Evolutionary conservation across 75 land plant genomes (phyloP).

Genomic region (Cunninghamia lanceolata): DNA sequence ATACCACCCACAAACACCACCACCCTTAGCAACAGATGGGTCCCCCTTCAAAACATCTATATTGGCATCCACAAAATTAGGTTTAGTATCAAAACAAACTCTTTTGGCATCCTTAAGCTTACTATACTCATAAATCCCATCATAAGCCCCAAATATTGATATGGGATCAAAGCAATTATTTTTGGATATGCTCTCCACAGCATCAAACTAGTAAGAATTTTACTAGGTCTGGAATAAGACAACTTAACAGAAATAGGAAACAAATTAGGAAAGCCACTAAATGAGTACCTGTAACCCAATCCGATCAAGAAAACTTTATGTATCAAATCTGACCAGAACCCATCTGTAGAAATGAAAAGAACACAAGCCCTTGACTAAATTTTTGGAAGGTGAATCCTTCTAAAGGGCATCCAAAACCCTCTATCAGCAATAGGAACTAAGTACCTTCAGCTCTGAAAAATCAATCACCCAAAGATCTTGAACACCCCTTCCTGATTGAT

Average conservation of each 20-base stretch:
- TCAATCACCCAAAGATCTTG: neutral
- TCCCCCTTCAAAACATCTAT: conserved; percentile 2
- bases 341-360: neutral
- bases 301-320: neutral
- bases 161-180: conserved; percentile 25
- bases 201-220: neutral
- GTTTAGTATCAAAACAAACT: neutral
- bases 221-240: neutral
- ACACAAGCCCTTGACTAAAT: neutral
- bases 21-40: neutral
- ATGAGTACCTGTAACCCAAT: neutral
- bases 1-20: conserved; percentile 7
- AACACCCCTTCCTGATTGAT: neutral
- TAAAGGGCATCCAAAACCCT: neutral
- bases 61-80: conserved; percentile 11
- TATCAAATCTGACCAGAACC: neutral
- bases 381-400: neutral
- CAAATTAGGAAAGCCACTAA: neutral
- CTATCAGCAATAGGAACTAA: neutral
- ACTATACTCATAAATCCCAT: conserved; percentile 22
- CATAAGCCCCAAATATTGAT: conserved; percentile 13
- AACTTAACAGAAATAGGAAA: neutral
- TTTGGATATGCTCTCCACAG: conserved; percentile 7
- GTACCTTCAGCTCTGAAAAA: neutral
- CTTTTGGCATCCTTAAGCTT: conserved; percentile 18